Conservation (phyloP, 306 rosid species). For the Rubus parviflorus region DNA sequence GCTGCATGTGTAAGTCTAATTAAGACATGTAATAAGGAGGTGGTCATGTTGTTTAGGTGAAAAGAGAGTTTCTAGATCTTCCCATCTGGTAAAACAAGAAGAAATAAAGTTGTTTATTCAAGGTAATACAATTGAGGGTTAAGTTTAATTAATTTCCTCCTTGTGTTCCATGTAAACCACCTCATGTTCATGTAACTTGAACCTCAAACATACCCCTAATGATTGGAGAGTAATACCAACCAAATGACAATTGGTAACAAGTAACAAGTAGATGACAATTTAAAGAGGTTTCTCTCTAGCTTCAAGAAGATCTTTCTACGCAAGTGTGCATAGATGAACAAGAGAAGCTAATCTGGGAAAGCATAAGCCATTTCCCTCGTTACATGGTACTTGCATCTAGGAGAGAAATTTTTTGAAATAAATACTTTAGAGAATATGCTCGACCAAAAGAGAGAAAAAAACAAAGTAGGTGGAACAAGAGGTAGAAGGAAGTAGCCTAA, state of each 20-base stretch:
- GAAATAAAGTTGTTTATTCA: too few species aligned
- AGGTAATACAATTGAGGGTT: neutral
- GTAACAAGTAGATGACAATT: neutral
- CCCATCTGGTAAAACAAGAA: neutral
- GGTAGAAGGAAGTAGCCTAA: too few species aligned
- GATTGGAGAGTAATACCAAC: neutral
- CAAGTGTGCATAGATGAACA: too few species aligned
- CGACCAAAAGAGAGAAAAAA: too few species aligned
- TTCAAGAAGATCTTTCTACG: too few species aligned
- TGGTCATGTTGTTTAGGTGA: neutral
- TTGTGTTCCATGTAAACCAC: neutral
- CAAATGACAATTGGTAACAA: neutral
- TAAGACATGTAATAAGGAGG: neutral
- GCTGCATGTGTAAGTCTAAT: too few species aligned
- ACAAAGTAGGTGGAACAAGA: too few species aligned
- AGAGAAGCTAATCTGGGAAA: neutral
- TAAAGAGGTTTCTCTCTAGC: neutral
- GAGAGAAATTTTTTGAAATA: too few species aligned
- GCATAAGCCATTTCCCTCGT: neutral
- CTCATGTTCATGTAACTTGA: neutral
- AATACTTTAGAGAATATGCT: neutral
- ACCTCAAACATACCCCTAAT: neutral
- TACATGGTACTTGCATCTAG: neutral
- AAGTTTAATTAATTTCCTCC: neutral
- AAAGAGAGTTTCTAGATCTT: neutral